phyloP scores from a whole-genome alignment of 345 rosid species.

The Gossypium raimondii region DNA sequence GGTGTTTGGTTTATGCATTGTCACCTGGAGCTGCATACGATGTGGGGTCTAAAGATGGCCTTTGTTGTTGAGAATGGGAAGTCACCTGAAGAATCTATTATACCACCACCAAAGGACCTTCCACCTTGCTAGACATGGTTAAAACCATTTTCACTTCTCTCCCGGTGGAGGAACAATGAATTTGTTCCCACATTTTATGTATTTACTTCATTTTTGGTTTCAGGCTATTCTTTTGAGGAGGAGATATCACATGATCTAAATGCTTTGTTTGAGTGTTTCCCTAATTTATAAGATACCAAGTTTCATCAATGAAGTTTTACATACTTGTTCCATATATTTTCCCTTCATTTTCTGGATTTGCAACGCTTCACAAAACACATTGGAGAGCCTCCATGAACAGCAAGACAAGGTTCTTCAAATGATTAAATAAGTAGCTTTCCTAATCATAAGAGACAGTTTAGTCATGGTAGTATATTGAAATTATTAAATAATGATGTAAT shows the following conservation, averaged over 20 bases:
- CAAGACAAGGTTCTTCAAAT: no score
- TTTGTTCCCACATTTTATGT: neutral
- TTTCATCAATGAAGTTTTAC: neutral
- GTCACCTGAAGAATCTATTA: neutral
- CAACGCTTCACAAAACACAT: no score
- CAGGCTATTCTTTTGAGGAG: neutral
- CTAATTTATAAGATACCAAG: neutral
- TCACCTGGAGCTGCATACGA: neutral
- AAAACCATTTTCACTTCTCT: neutral
- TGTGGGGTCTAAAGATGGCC: neutral
- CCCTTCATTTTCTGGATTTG: neutral
- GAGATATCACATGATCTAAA: neutral
- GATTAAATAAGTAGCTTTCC: no score
- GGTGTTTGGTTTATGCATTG: slow-evolving; percentile 1
- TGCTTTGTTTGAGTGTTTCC: neutral
- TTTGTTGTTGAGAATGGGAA: neutral
- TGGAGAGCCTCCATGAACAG: no score
- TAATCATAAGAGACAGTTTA: no score
- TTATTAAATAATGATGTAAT: no score
- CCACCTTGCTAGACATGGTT: neutral
- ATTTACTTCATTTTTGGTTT: neutral
- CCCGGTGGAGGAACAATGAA: neutral
- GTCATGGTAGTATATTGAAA: no score
- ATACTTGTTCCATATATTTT: neutral
- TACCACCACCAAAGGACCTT: slow-evolving; percentile 2